Conservation (phyloP, 345 rosid genomes). For the Eucalyptus caleyi region DNA sequence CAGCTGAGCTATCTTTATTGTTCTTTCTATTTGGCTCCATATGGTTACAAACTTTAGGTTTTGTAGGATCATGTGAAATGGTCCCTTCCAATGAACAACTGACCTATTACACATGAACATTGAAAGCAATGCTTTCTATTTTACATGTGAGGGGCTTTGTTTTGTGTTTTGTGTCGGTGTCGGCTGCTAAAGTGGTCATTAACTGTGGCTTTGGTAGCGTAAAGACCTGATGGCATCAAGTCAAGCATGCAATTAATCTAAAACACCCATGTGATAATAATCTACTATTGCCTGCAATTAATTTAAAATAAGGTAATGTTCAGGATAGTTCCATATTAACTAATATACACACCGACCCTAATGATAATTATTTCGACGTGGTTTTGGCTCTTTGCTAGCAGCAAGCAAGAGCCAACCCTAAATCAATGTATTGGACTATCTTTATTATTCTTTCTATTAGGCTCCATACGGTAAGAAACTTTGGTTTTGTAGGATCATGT, state of each 20-base stretch:
- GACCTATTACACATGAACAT: not conserved
- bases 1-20: not conserved
- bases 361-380: not conserved
- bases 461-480: not conserved
- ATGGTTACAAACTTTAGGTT: not conserved
- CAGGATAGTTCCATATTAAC: not conserved
- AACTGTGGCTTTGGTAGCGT: not conserved
- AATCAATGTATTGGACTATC: not conserved
- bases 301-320: not conserved
- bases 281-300: not conserved
- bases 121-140: not conserved
- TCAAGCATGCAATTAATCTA: not conserved
- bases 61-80: not conserved
- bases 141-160: not conserved
- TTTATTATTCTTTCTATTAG: not conserved
- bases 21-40: not conserved
- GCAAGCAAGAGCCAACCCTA: not conserved
- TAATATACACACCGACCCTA: not conserved
- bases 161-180: not conserved
- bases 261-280: not conserved
- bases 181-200: not conserved
- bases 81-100: not conserved
- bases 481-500: not conserved
- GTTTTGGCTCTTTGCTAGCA: not conserved
- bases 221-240: not conserved